Conservation (phyloP, 768 basidiomycete genomes). For the Mycena alexandri region DNA sequence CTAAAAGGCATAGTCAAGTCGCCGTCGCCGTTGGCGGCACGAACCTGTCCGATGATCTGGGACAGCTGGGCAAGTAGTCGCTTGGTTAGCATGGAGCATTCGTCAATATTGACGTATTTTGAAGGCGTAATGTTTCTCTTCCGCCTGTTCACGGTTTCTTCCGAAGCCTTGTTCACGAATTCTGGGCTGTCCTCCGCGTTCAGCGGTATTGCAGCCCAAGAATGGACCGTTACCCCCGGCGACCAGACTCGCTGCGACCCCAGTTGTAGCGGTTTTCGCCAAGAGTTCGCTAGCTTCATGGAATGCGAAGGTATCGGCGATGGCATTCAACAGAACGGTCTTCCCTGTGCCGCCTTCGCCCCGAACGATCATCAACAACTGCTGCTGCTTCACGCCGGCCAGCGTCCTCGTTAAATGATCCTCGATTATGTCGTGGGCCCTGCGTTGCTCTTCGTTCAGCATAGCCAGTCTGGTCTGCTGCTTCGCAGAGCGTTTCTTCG, state of each 20-base stretch:
- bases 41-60: conserved; percentile 32
- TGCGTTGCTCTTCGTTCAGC: background rate
- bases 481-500: background rate
- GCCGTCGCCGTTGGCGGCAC: conserved; percentile 9
- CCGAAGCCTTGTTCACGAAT: background rate
- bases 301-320: conserved; percentile 50
- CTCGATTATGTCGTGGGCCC: background rate
- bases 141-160: conserved; percentile 17
- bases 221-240: conserved; percentile 52
- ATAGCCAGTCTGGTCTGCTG: background rate
- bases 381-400: background rate
- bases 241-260: conserved; percentile 56
- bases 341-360: background rate
- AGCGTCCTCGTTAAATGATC: background rate
- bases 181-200: background rate
- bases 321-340: background rate
- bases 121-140: conserved; percentile 37
- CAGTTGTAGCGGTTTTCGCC: conserved; percentile 53
- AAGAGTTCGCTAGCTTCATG: conserved; percentile 32
- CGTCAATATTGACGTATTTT: conserved; percentile 54
- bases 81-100: conserved; percentile 55
- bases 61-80: conserved; percentile 40
- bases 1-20: conserved; percentile 45
- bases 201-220: conserved; percentile 44
- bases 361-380: background rate